These are phyloP conservation scores for Lichtheimia hyalospora DNA, from an alignment of 371 early-diverging fungal genomes.

Conservation along the genomic window DNA sequence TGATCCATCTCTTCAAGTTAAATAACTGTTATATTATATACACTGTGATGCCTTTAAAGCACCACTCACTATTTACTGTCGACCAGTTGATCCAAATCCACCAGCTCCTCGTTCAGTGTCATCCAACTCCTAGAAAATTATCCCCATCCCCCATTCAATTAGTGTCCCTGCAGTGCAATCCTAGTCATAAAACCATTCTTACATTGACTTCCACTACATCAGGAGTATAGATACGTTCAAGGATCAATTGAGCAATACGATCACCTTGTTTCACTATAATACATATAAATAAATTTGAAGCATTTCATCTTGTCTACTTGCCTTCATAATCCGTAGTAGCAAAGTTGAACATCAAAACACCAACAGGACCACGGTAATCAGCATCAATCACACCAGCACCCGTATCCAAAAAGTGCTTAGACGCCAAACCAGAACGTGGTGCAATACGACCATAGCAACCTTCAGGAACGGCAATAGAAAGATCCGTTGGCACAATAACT, in stretches of 20 bases:
- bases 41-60: too few relatives aligned
- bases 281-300: conserved; percentile 38
- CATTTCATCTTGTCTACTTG: conserved; percentile 60
- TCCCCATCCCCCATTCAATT: too few relatives aligned
- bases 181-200: conserved; percentile 9
- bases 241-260: conserved; percentile 95
- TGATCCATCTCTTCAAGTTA: not conserved
- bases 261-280: conserved; percentile 82
- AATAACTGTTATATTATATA: not conserved
- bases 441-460: conserved; percentile 96
- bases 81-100: conserved; percentile 96
- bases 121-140: conserved; percentile 54
- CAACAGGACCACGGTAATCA: conserved; percentile 87
- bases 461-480: conserved; percentile 79
- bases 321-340: conserved; percentile 75
- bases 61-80: conserved; percentile 23
- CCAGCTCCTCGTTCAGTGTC: conserved; percentile 80
- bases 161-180: not conserved
- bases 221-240: conserved; percentile 86
- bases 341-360: conserved; percentile 92
- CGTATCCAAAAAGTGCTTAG: conserved; percentile 90
- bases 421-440: conserved; percentile 90
- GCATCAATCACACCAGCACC: conserved; percentile 98
- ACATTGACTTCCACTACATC: conserved; percentile 78
- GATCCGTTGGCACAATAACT: conserved; percentile 78